A percentile compares a stretch with the other conserved stretches of the same genome.
Evolutionary conservation across 768 basidiomycete genomes (phyloP).

Genomic region (Neoboletus subvelutipes): DNA sequence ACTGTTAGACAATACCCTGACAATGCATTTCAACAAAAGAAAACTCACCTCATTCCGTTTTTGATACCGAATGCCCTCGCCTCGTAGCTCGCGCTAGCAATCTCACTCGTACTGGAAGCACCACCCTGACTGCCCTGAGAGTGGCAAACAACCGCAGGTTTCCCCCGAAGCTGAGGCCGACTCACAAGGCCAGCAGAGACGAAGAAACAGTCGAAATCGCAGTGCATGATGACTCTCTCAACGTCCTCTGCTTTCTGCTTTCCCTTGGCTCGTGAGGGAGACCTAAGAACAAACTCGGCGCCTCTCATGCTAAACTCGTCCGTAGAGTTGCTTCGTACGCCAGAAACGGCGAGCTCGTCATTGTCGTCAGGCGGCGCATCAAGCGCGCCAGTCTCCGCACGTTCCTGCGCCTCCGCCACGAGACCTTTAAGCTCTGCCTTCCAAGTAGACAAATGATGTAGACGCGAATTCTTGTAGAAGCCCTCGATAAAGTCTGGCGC

Average conservation of each 20-base stretch:
- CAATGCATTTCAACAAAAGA: neutral
- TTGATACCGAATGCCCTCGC: constrained; percentile 84
- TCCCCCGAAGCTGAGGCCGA: constrained; percentile 79
- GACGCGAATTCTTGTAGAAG: constrained; percentile 80
- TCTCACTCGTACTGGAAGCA: constrained; percentile 83
- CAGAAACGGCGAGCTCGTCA: neutral
- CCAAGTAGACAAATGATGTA: constrained; percentile 93
- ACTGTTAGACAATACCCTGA: neutral
- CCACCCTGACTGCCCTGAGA: constrained; percentile 78
- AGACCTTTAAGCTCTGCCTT: constrained; percentile 85
- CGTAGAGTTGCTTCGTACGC: neutral
- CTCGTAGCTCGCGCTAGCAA: constrained; percentile 94
- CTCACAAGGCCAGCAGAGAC: constrained; percentile 85
- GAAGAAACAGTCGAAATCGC: constrained; percentile 97
- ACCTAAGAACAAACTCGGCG: constrained; percentile 47
- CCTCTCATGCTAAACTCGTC: constrained; percentile 52
- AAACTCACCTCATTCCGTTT: constrained; percentile 88
- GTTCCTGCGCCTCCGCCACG: constrained; percentile 76
- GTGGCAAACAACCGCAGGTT: constrained; percentile 94
- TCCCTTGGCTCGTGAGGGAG: constrained; percentile 49
- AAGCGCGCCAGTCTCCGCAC: constrained; percentile 46
- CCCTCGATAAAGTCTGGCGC: constrained; percentile 85
- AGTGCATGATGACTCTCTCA: constrained; percentile 81
- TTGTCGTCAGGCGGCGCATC: constrained; percentile 5
- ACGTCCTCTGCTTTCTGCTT: constrained; percentile 50